These are phyloP conservation scores for Hanseniaspora singularis DNA, from an alignment of 805 yeast genomes.

Conservation along the genomic window DNA sequence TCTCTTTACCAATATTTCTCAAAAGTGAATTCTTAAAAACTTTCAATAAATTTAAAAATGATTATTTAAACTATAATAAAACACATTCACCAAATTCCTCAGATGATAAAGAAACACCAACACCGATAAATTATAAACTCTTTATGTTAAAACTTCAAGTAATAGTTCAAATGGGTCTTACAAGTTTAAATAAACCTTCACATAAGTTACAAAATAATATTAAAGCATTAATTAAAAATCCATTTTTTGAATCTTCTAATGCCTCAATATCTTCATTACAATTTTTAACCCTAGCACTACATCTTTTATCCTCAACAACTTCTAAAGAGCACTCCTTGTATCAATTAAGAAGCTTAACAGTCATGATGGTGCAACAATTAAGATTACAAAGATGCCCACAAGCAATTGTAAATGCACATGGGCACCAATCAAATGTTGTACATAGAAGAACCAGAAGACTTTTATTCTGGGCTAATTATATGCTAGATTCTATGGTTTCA, in stretches of 20 bases:
- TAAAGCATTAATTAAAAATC: conserved; percentile 50
- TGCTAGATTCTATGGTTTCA: conserved; percentile 63
- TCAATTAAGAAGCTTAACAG: conserved; percentile 60
- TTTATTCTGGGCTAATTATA: conserved; percentile 73
- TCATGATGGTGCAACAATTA: conserved; percentile 75
- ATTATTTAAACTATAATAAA: conserved; percentile 1
- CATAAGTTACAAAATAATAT: conserved; percentile 44
- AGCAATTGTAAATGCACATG: conserved; percentile 57
- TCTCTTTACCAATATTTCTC: conserved; percentile 56
- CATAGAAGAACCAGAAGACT: conserved; percentile 77
- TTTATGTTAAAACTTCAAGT: conserved; percentile 23
- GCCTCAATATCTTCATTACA: conserved; percentile 62
- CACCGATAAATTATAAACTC: conserved; percentile 24
- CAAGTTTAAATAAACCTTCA: conserved; percentile 25
- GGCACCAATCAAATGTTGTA: conserved; percentile 49
- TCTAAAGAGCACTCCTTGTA: conserved; percentile 56
- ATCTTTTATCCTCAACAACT: conserved; percentile 61
- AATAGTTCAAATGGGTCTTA: conserved; percentile 27
- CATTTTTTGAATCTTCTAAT: conserved; percentile 42
- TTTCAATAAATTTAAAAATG: conserved; percentile 30
- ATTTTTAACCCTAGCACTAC: conserved; percentile 52
- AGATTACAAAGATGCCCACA: conserved; percentile 80
- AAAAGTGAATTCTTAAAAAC: conserved; percentile 53
- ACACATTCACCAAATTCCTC: background rate
- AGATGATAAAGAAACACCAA: conserved; percentile 14